phyloP scores from a whole-genome alignment of 331 rosid species.

The Ulmus americana region DNA sequence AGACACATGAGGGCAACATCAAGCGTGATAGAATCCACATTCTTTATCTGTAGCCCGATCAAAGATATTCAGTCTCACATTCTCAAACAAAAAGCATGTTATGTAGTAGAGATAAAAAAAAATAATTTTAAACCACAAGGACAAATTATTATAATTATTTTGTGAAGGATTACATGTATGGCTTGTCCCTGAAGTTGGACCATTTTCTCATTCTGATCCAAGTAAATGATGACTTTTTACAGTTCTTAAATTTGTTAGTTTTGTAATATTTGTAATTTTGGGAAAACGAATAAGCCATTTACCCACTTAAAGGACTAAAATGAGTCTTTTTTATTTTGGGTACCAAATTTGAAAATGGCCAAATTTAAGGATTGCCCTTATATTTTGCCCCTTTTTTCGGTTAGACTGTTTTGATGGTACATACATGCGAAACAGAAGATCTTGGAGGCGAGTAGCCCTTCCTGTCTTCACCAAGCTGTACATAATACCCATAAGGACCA shows the following conservation, averaged over 20 bases:
- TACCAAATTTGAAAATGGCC: too few relatives aligned
- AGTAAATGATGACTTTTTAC: too few relatives aligned
- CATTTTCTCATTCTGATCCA: too few relatives aligned
- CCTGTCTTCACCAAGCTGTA: slow-evolving; percentile 93
- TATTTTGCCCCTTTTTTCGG: too few relatives aligned
- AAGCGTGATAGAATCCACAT: slow-evolving; percentile 51
- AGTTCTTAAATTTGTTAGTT: too few relatives aligned
- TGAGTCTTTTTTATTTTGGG: too few relatives aligned
- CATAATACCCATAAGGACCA: slow-evolving; percentile 85
- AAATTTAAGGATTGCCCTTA: too few relatives aligned
- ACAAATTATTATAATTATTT: neutral
- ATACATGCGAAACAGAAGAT: slow-evolving; percentile 72
- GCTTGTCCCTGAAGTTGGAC: too few relatives aligned
- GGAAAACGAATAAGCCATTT: too few relatives aligned
- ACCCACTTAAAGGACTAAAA: too few relatives aligned
- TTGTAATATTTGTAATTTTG: too few relatives aligned
- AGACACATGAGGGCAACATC: slow-evolving; percentile 61
- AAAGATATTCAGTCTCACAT: neutral
- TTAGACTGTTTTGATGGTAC: slow-evolving; percentile 12
- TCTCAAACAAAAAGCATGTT: neutral
- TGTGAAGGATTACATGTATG: too few relatives aligned
- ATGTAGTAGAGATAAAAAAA: neutral
- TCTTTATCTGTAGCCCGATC: slow-evolving; percentile 57
- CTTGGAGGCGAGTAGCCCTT: slow-evolving; percentile 70
- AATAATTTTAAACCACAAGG: neutral